phyloP scores from a whole-genome alignment of 1,139 yeast species.

The Yamadazyma oceani region DNA sequence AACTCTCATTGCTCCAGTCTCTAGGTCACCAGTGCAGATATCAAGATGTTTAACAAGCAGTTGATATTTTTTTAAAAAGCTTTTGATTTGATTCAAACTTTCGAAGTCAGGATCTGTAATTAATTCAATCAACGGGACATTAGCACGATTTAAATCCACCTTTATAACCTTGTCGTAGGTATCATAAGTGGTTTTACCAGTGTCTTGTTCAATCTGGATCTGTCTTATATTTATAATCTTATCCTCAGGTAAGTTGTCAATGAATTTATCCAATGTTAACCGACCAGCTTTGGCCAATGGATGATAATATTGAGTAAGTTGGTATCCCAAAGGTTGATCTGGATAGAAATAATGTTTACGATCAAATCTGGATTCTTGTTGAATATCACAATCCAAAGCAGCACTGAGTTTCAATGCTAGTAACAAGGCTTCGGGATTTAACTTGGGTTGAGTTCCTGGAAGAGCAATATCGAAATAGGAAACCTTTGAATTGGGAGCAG shows the following conservation, averaged over 20 bases:
- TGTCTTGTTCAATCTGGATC: conserved; percentile 89
- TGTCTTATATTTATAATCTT: conserved; percentile 59
- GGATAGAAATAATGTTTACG: conserved; percentile 95
- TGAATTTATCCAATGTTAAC: conserved; percentile 44
- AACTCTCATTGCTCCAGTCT: conserved; percentile 91
- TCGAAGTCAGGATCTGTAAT: conserved; percentile 90
- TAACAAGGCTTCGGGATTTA: conserved; percentile 74
- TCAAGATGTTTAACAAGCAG: conserved; percentile 63
- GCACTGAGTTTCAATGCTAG: conserved; percentile 73
- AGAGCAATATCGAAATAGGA: conserved; percentile 83
- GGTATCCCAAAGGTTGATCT: conserved; percentile 96
- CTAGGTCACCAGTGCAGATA: conserved; percentile 87
- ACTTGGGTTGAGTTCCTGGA: conserved; percentile 89
- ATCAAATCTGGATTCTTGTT: conserved; percentile 67
- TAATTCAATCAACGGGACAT: conserved; percentile 84
- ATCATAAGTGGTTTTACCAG: conserved; percentile 76
- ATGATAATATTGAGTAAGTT: conserved; percentile 83
- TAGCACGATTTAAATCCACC: conserved; percentile 81
- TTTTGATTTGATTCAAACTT: conserved; percentile 64
- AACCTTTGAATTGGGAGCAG: conserved; percentile 65
- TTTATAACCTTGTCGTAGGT: conserved; percentile 41
- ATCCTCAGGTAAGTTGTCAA: conserved; percentile 52
- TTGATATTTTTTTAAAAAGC: conserved; percentile 81
- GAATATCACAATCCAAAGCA: conserved; percentile 65
- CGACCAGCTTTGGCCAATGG: conserved; percentile 77